These are phyloP conservation scores for Iberis pinnata DNA, from an alignment of 345 rosid genomes.

Conservation along the genomic window DNA sequence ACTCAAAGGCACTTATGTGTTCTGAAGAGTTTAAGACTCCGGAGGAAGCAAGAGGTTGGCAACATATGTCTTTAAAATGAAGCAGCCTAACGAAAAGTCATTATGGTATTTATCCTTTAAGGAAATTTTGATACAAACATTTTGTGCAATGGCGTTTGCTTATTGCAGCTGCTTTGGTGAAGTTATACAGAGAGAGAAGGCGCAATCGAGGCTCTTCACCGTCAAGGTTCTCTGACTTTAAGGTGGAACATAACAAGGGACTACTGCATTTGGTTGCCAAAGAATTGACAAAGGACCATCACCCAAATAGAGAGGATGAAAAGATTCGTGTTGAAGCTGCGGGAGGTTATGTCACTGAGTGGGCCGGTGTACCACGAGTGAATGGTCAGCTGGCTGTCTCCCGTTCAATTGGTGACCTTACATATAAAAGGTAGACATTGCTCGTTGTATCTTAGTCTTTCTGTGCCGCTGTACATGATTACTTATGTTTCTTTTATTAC, in stretches of 20 bases:
- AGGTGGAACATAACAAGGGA: constrained; percentile 35
- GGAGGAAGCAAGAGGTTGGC: constrained; percentile 73
- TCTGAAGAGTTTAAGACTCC: constrained; percentile 76
- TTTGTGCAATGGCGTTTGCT: background rate
- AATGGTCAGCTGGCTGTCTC: constrained; percentile 88
- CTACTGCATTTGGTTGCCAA: constrained; percentile 45
- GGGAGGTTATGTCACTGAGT: constrained; percentile 77
- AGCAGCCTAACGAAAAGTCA: background rate
- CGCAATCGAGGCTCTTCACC: constrained; percentile 43
- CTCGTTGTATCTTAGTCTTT: constrained; percentile 3
- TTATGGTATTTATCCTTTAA: background rate
- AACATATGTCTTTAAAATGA: constrained; percentile 13
- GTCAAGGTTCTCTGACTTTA: constrained; percentile 37
- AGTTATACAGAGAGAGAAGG: constrained; percentile 61
- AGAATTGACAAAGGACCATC: constrained; percentile 83
- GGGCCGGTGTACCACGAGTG: constrained; percentile 76
- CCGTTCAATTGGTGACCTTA: constrained; percentile 79
- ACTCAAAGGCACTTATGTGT: constrained; percentile 88
- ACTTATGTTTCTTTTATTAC: constrained; percentile 4
- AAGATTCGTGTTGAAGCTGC: constrained; percentile 75
- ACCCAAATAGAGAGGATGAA: constrained; percentile 88
- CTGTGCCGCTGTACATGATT: constrained; percentile 6
- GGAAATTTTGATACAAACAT: background rate
- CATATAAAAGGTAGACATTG: constrained; percentile 21
- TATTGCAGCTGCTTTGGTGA: constrained; percentile 63